These are phyloP conservation scores for Chlorella variabilis DNA, from an alignment of 163 green algal species.

Conservation along the genomic window DNA sequence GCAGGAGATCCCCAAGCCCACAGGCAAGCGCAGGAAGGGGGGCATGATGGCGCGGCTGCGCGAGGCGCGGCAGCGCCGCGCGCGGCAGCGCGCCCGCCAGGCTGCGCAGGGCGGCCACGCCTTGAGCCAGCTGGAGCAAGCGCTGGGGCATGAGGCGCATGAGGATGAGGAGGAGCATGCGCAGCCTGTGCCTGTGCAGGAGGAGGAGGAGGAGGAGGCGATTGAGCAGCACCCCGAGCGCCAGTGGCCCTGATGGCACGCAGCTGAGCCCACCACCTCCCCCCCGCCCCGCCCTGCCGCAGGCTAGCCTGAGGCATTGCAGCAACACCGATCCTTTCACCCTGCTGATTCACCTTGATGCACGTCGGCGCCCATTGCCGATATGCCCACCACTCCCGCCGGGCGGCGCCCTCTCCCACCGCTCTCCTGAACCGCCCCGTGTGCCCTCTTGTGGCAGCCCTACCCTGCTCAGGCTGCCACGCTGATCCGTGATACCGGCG, in stretches of 20 bases:
- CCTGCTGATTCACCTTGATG: too few species aligned
- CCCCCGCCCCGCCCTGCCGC: not conserved
- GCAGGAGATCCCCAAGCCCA: not conserved
- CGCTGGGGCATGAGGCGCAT: conserved; percentile 2
- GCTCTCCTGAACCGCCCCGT: too few species aligned
- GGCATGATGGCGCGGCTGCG: conserved; percentile 5
- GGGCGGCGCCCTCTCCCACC: too few species aligned
- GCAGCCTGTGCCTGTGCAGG: too few species aligned
- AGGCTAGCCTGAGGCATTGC: not conserved
- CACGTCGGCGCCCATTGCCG: too few species aligned
- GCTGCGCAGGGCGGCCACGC: not conserved
- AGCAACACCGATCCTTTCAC: too few species aligned
- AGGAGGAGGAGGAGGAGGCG: not conserved
- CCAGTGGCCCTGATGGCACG: not conserved
- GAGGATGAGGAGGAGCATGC: not conserved
- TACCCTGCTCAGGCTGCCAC: too few species aligned
- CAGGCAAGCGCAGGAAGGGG: not conserved
- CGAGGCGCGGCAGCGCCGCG: conserved; percentile 6
- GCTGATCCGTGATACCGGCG: too few species aligned
- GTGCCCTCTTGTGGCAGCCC: too few species aligned
- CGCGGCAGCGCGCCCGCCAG: not conserved
- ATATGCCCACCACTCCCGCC: too few species aligned
- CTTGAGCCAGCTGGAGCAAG: conserved; percentile 34
- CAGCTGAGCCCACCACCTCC: not conserved
- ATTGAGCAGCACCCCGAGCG: conserved; percentile 32